Evolutionary conservation across 2,329 filamentous ascomycete genomes (phyloP), one percentile per base, ranked within the genome.

Genomic region (Paramyrothecium roridum): DNA sequence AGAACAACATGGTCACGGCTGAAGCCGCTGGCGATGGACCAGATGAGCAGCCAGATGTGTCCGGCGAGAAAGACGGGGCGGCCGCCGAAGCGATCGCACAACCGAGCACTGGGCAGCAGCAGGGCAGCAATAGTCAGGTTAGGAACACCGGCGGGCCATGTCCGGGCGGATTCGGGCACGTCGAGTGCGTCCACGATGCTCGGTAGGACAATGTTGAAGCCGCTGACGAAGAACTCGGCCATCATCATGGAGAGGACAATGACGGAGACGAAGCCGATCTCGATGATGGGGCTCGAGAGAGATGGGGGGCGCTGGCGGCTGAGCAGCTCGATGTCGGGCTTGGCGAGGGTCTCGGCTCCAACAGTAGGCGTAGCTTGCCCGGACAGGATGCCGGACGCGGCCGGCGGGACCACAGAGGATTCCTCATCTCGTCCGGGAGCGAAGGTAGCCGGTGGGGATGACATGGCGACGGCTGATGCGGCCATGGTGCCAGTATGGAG

Each of bases 191-290:
- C 66, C 12, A 84, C 76, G 3, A 95, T 69, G 0, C 83, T 83
- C 1, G 90, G 90, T 0, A 93, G 71, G 23, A 93, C 82, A 60
- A 89, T 87, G 56, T 81, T 82, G 68, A 93, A 95, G 33, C 91
- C 91, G 49, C 86, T 89, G 52, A 93, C 82, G 66, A 88, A 89
- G 70, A 87, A 93, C 73, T 93, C 89, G 61, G 81, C 77, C 63
- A 88, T 77, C 57, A 87, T 80, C 73, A 87, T 86, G 48, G 84
- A 86, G 58, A 82, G 79, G 13, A 86, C 71, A 20, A 88, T 75
- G 1, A 83, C 82, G 61, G 83, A 81, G 64, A 85, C 80, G 64
- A 89, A 90, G 21, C 80, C 78, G 4, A 84, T 57, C 63, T 90
- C 87, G n/a, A 80, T 70, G 70, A 77, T 77, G 50, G 73, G 65